These are phyloP conservation scores for Xylogone sp. DNA, from an alignment of 2,329 filamentous ascomycete genomes.

Conservation along the genomic window DNA sequence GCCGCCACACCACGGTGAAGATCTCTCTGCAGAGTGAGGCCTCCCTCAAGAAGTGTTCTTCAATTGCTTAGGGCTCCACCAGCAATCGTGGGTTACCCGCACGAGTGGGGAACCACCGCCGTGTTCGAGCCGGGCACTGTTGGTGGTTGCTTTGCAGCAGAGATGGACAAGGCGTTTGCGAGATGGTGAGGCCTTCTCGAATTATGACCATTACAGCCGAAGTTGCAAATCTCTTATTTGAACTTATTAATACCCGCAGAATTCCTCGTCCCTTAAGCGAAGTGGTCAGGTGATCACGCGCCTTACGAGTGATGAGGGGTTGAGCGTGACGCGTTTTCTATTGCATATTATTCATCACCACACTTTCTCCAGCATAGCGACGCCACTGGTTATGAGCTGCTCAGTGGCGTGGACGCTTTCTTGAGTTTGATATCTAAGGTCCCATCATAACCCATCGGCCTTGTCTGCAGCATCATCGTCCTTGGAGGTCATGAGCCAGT, in stretches of 20 bases:
- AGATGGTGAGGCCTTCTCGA: slow-evolving; percentile 53
- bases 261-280: not conserved
- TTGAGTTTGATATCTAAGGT: too few species aligned
- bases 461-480: not conserved
- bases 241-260: slow-evolving; percentile 5
- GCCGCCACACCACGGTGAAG: slow-evolving; percentile 67
- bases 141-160: slow-evolving; percentile 24
- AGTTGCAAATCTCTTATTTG: slow-evolving; percentile 10
- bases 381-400: too few species aligned
- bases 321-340: too few species aligned
- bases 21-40: slow-evolving; percentile 69
- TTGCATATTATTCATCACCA: too few species aligned
- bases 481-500: not conserved
- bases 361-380: too few species aligned
- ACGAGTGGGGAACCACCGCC: slow-evolving; percentile 63
- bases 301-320: not conserved
- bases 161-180: slow-evolving; percentile 43
- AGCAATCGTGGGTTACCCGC: slow-evolving; percentile 64
- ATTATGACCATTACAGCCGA: slow-evolving; percentile 61
- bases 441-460: too few species aligned
- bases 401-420: too few species aligned
- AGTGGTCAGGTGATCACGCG: not conserved
- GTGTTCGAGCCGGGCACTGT: slow-evolving; percentile 66
- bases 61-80: slow-evolving; percentile 60
- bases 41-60: slow-evolving; percentile 66